Evolutionary conservation across 2,329 filamentous ascomycete genomes (phyloP), one percentile per base, ranked within the genome.

Genomic region (Cordyceps tenuipes): DNA sequence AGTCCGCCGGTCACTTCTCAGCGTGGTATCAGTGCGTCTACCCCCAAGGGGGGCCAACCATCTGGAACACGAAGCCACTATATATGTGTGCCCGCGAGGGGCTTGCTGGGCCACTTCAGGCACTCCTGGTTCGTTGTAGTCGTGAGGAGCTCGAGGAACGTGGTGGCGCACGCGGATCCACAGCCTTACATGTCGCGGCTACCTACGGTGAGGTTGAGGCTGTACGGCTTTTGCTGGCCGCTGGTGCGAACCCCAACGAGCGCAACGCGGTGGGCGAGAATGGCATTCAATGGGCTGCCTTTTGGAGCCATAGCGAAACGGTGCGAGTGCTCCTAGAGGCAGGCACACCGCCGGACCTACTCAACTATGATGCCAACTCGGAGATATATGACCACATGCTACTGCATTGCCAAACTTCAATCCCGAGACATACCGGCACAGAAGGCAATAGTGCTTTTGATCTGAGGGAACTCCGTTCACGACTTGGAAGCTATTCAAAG

Each of bases 61-160:
- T 44, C n/a, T 60, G 59, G 59, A 34, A 9, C 15, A 60, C 59
- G 17, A 31, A 19, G 44, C 59, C 59, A 3, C 52, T 60, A 5
- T 60, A 60, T 34, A 60, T 60, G 34, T 60, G 59, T 34, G 59
- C 59, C 19, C 47, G 59, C 21, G 59, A 60, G 29, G 59, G 59
- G 9, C 59, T 60, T 17, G 26, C 46, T 15, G 59, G 21, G 9
- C 50, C 47, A 12, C 44, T 60, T 19, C 54, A 21, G 9, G 19
- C 23, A 9, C 43, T 60, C n/a, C 48, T 60, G 17, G 26, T 19
- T 5, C 23, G 8, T 5, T 43, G 46, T 15, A 44, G n/a, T 6
- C 34, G 31, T 15, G 52, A 60, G 3, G 17, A 60, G 21, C 44
- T 60, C 5, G 59, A 60, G 53, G n/a, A 51, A 43, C 50, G 44